phyloP scores from a whole-genome alignment of 1,284 basidiomycete genomes.

The Inonotus obliquus region DNA sequence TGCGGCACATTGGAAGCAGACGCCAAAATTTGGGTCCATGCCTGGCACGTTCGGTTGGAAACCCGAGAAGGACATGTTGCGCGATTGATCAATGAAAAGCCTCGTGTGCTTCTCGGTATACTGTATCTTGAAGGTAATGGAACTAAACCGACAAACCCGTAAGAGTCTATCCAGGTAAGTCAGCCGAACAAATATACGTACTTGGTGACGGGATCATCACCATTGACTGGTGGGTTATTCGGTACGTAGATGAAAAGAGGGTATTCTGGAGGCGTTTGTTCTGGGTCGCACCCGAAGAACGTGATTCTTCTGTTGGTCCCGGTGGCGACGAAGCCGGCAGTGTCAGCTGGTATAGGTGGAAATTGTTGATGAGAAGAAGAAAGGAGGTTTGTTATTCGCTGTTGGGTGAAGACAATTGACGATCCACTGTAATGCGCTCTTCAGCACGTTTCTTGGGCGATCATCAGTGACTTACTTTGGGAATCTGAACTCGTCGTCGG shows the following conservation, averaged over 20 bases:
- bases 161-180: background rate
- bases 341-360: slow-evolving; percentile 53
- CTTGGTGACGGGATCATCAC: slow-evolving; percentile 55
- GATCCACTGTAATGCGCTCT: slow-evolving; percentile 40
- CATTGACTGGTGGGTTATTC: slow-evolving; percentile 56
- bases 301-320: slow-evolving; percentile 68
- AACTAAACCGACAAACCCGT: slow-evolving; percentile 30
- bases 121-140: slow-evolving; percentile 44
- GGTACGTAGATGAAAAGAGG: slow-evolving; percentile 61
- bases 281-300: slow-evolving; percentile 72
- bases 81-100: slow-evolving; percentile 51
- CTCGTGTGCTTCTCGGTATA: slow-evolving; percentile 44
- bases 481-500: slow-evolving; percentile 56
- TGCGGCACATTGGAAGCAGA: slow-evolving; percentile 49
- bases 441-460: background rate
- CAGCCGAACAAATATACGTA: slow-evolving; percentile 28
- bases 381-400: slow-evolving; percentile 42
- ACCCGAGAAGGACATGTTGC: slow-evolving; percentile 46
- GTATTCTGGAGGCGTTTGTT: slow-evolving; percentile 42
- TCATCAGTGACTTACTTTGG: slow-evolving; percentile 51
- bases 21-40: slow-evolving; percentile 48
- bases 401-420: slow-evolving; percentile 36
- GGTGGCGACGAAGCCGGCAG: slow-evolving; percentile 51
- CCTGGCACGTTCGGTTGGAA: slow-evolving; percentile 47
- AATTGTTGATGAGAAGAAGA: slow-evolving; percentile 53